These are phyloP conservation scores for Breynia disticha DNA, from an alignment of 441 rosid genomes.

Conservation along the genomic window DNA sequence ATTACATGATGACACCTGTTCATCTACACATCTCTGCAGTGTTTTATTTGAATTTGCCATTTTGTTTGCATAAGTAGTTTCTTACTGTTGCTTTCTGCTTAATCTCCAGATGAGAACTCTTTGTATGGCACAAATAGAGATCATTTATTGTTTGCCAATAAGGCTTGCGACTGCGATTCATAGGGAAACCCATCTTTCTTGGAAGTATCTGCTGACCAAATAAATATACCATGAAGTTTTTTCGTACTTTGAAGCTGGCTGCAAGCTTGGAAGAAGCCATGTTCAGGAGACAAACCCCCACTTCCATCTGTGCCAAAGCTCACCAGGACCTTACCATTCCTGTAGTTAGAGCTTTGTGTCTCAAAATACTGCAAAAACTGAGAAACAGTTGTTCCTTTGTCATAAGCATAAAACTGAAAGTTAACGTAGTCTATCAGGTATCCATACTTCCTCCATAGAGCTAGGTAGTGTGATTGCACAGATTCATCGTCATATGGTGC, in stretches of 20 bases:
- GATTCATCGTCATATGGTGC: conserved; percentile 30
- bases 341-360: conserved; percentile 29
- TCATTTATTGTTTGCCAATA: conserved; percentile 21
- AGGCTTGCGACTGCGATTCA: conserved; percentile 28
- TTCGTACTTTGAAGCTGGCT: conserved; percentile 17
- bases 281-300: conserved; percentile 34
- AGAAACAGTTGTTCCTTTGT: conserved; percentile 25
- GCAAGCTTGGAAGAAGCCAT: conserved; percentile 39
- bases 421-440: conserved; percentile 47
- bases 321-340: conserved; percentile 29
- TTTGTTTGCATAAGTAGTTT: too few relatives aligned
- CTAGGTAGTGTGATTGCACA: conserved; percentile 34
- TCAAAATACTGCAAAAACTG: conserved; percentile 28
- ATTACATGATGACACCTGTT: too few relatives aligned
- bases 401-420: conserved; percentile 48
- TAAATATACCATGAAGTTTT: conserved; percentile 41
- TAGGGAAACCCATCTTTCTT: conserved; percentile 25
- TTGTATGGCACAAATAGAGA: neutral
- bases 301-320: conserved; percentile 42
- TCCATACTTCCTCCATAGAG: conserved; percentile 41
- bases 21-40: too few relatives aligned
- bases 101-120: neutral
- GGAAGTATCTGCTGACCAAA: conserved; percentile 51
- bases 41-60: too few relatives aligned
- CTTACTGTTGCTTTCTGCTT: too few relatives aligned